These are phyloP conservation scores for Boletus coccyginus DNA, from an alignment of 768 basidiomycete species.

Conservation along the genomic window DNA sequence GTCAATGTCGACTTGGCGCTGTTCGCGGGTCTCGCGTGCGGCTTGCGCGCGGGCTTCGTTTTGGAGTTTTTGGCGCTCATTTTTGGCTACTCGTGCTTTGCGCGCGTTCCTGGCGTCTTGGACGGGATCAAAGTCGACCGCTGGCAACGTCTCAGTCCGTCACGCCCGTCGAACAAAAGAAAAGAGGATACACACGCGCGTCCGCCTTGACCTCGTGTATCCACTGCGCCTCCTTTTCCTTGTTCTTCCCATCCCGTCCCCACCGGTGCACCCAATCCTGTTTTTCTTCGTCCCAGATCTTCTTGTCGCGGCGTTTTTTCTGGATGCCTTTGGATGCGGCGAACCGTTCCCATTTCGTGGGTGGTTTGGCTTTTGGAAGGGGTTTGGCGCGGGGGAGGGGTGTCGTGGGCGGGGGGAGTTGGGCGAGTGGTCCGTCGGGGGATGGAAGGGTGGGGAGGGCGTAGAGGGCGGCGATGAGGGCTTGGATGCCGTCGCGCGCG, in stretches of 20 bases:
- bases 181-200: constrained; percentile 58
- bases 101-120: constrained; percentile 75
- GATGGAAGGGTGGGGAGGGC: constrained; percentile 74
- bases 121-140: constrained; percentile 76
- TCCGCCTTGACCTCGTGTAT: constrained; percentile 85
- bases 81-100: constrained; percentile 80
- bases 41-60: constrained; percentile 64
- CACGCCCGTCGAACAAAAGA: not conserved
- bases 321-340: constrained; percentile 93
- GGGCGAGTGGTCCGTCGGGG: constrained; percentile 77
- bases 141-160: constrained; percentile 36
- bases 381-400: constrained; percentile 88
- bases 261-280: constrained; percentile 92
- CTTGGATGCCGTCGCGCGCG: constrained; percentile 80
- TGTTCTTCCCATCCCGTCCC: constrained; percentile 90
- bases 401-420: constrained; percentile 75
- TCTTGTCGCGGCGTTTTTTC: constrained; percentile 72
- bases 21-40: constrained; percentile 35
- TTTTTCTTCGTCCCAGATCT: constrained; percentile 91
- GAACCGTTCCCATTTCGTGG: constrained; percentile 96
- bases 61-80: constrained; percentile 69
- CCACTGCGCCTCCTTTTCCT: constrained; percentile 84
- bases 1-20: constrained; percentile 74
- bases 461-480: constrained; percentile 78
- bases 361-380: constrained; percentile 87